Evolutionary conservation across 148 eudicot species (phyloP), one percentile per base, ranked within the genome.

Genomic region (Vaccinium corymbosum): DNA sequence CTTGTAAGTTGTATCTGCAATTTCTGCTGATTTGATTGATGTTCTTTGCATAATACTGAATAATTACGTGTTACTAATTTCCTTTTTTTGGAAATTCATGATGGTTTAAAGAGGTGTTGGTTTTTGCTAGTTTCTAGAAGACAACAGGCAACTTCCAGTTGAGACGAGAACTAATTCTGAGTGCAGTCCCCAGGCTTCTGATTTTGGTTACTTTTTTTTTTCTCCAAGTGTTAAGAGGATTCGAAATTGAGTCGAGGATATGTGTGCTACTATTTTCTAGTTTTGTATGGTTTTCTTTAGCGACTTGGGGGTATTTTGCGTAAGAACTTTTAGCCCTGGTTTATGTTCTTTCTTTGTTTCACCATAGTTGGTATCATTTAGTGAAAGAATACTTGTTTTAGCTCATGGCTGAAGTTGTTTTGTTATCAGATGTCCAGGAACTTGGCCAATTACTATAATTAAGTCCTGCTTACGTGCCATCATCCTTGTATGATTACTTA

Each of bases 381-480:
- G 38, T 48, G 8, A 35, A 25, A 78, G 22, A 78, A 52, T 25
- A 55, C 27, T 79, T 77, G 61, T 22, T 79, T 78, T 16, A 55
- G 66, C 22, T 32, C 49, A 55, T 53, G 66, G 7, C 50, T 56
- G 49, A 20, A 79, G 66, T 55, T 79, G 62, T 16, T 51, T 79
- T 79, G 68, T 29, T 79, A 56, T 53, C 66, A 32, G 49, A 29
- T 35, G 49, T 32, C 81, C 50, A 6, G 61, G 66, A 79, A 79
- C 29, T 27, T 27, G 16, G 68, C 68, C 57, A 56, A 55, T 16
- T 56, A 38, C 81, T 20, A 27, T 35, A 29, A 29, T 79, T 16
- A 56, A 55, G 17, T 56, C 29, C 49, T 22, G 17, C 17, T 66
- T 55, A 32, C 25, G 7, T 29, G 38, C 11, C 62, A 78, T 53